phyloP scores from a whole-genome alignment of 352 stramenopile genomes.

The Phytophthora crassamura region DNA sequence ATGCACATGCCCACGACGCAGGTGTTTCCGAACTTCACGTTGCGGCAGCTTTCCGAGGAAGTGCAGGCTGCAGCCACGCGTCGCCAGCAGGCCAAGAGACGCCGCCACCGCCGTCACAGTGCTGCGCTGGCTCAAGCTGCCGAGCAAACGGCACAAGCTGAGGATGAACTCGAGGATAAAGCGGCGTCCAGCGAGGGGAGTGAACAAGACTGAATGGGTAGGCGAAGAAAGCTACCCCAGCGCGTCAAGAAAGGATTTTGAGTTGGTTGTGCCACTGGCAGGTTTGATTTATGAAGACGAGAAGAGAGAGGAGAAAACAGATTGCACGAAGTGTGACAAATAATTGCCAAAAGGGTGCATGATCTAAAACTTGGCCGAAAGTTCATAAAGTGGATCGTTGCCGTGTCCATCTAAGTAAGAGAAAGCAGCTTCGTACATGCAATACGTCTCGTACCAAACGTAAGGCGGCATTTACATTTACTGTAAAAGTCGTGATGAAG shows the following conservation, averaged over 20 bases:
- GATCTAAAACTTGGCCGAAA: too few species aligned
- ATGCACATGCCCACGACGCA: conserved; percentile 76
- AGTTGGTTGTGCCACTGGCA: conserved; percentile 20
- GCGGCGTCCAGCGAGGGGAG: conserved; percentile 31
- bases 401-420: too few species aligned
- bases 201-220: conserved; percentile 22
- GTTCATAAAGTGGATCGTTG: too few species aligned
- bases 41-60: conserved; percentile 74
- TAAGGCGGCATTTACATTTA: too few species aligned
- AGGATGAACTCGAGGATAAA: conserved; percentile 27
- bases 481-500: too few species aligned
- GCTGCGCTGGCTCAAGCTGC: conserved; percentile 12
- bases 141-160: conserved; percentile 6
- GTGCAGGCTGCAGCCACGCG: conserved; percentile 44
- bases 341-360: too few species aligned
- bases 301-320: not conserved
- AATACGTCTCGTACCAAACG: too few species aligned
- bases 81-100: conserved; percentile 33
- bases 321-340: too few species aligned
- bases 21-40: conserved; percentile 77
- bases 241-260: conserved; percentile 29
- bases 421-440: too few species aligned
- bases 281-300: conserved; percentile 34
- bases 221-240: conserved; percentile 2
- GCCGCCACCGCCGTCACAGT: conserved; percentile 14